Base-by-base conservation (phyloP, 2,329 filamentous ascomycete species). In the Leptodontidium sp. region DNA sequence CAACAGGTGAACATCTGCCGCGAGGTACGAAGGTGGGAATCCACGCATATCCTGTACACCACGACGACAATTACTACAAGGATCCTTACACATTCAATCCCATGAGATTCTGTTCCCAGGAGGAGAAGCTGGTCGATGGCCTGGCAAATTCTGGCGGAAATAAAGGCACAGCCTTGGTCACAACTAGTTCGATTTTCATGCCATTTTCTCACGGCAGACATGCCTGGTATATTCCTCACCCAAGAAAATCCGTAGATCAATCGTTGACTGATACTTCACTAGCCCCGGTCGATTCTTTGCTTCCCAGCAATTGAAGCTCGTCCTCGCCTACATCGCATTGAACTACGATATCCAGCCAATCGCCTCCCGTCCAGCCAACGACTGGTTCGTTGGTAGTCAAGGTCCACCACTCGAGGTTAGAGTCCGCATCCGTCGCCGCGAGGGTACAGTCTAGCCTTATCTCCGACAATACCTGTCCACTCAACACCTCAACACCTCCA, bases 1-100 rank as follows among this genome's bases (percentile, higher is more conserved):
- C 80, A 0, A 69, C 76, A 1, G 81, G 80, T 45, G 74, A 75
- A 29, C 64, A 72, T 9, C 71, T 82, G 53, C 78, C 80, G 0
- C 57, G 50, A 40, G 81, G 81, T 26, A 77, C 77, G 12, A 80
- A 79, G 67, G 76, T 82, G 52, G 79, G 80, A 3, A 58, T 74
- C 21, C 71, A 73, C 49, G 68, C 71, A 6, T 70, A 70, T 29
- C 72, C 73, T 1, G 50, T 75, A 9, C 73, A 75, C 55, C 68
- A 68, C 12, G 73, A 76, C 62, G 70, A 71, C 15, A 53, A 66
- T 1, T 57, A 72, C 52, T 75, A 73, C 38, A 63, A 65, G 29
- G 47, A 66, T 38, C 66, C 73, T 5, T 12, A 67, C 8, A 40
- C 50, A 1, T 76, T 74, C 55, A 55, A 73, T 12, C 70, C 73